Conservation (phyloP, 2,329 filamentous ascomycete species). For the Ciborinia camelliae region DNA sequence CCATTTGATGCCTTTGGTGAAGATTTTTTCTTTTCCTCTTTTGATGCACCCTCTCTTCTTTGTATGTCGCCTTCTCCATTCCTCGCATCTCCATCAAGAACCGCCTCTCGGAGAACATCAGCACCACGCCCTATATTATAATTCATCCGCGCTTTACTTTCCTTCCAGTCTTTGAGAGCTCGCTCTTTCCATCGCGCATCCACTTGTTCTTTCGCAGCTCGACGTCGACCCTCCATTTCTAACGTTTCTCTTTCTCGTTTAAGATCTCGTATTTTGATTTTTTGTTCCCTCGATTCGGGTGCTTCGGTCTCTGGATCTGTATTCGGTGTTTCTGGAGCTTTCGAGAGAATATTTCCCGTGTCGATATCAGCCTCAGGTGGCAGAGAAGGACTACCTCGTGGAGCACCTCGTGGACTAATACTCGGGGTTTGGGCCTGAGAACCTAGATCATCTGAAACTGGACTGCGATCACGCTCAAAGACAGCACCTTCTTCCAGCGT, state of each 20-base stretch:
- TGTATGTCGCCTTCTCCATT: background rate
- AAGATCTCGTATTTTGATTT: conserved; percentile 7
- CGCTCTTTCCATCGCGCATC: conserved; percentile 11
- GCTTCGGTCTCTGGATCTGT: background rate
- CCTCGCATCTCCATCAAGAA: background rate
- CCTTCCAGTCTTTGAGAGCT: background rate
- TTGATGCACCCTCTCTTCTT: background rate
- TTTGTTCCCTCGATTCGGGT: background rate
- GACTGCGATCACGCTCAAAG: background rate
- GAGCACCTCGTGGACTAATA: background rate
- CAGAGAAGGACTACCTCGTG: background rate
- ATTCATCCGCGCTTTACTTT: background rate
- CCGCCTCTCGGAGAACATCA: background rate
- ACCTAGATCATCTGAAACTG: background rate
- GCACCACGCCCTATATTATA: background rate
- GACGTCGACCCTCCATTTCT: conserved; percentile 14
- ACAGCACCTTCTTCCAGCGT: background rate
- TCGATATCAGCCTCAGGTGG: background rate
- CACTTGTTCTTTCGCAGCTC: conserved; percentile 13
- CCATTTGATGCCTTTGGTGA: conserved; percentile 6
- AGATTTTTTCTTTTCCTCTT: background rate
- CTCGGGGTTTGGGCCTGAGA: no score
- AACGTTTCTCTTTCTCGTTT: conserved; percentile 9
- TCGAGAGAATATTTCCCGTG: background rate
- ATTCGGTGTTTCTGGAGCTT: background rate